Percentiles rank a stretch among this genome's conserved stretches.
phyloP scores from a whole-genome alignment of 208 protist genomes.

The Acanthamoeba sp. region DNA sequence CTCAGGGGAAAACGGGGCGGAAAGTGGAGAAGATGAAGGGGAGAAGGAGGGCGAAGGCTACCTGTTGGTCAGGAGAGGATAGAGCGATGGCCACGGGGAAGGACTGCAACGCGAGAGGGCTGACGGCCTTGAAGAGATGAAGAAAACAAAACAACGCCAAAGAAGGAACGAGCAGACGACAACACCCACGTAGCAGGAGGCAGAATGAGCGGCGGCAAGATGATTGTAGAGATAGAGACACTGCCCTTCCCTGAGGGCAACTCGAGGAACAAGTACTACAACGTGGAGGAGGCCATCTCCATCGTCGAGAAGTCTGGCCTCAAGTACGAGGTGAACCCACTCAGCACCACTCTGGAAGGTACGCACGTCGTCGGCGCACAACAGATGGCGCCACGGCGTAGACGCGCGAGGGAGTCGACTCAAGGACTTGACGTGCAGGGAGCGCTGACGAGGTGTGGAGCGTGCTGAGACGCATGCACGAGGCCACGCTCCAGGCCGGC shows the following conservation, averaged over 20 bases:
- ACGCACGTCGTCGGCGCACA: background rate
- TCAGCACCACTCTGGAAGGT: slow-evolving; percentile 55
- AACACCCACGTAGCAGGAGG: background rate
- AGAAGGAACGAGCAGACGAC: background rate
- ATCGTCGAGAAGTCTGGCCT: slow-evolving; percentile 55
- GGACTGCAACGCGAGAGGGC: too few relatives aligned
- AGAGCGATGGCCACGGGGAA: too few relatives aligned
- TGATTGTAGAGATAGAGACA: slow-evolving; percentile 74
- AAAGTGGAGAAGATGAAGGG: too few relatives aligned
- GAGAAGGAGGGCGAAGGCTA: too few relatives aligned
- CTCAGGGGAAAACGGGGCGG: too few relatives aligned
- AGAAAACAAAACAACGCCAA: too few relatives aligned
- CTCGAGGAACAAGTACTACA: slow-evolving; percentile 34
- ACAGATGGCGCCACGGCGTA: background rate
- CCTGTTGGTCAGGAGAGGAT: too few relatives aligned
- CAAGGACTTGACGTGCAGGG: background rate
- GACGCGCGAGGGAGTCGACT: background rate
- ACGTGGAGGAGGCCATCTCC: slow-evolving; percentile 56
- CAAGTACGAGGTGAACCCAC: slow-evolving; percentile 61
- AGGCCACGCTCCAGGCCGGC: slow-evolving; percentile 30
- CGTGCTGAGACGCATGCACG: slow-evolving; percentile 49
- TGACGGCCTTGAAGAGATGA: too few relatives aligned
- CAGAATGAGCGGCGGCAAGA: background rate
- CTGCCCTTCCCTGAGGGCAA: slow-evolving; percentile 34
- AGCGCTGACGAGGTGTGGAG: slow-evolving; percentile 59